These are phyloP conservation scores for Thielaviopsis musarum DNA, from an alignment of 2,329 filamentous ascomycete genomes.

Conservation along the genomic window DNA sequence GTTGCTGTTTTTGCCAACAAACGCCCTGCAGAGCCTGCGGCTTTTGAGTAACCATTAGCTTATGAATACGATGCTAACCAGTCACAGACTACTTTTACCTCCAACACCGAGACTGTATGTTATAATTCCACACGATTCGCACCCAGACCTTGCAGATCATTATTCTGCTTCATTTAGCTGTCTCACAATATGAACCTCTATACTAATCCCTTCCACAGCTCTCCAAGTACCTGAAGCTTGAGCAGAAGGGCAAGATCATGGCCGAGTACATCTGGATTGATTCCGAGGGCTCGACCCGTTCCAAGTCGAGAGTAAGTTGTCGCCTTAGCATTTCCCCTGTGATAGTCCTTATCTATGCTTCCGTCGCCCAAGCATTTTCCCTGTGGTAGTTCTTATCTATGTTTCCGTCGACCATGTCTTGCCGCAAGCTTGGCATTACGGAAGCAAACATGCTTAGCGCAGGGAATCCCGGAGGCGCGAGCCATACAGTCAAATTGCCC, in stretches of 20 bases:
- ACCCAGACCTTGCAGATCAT: neutral
- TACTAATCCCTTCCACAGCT: conserved; percentile 37
- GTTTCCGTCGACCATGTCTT: neutral
- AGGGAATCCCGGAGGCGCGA: neutral
- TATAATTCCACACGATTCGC: neutral
- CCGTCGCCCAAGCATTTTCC: neutral
- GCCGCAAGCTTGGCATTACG: conserved; percentile 9
- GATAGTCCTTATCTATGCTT: conserved; percentile 13
- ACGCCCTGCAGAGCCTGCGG: neutral
- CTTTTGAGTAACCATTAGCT: neutral
- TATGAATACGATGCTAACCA: conserved; percentile 6
- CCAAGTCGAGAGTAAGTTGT: conserved; percentile 80
- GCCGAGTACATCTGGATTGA: conserved; percentile 98
- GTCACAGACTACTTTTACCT: conserved; percentile 7
- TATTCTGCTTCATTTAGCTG: neutral
- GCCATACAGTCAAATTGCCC: neutral
- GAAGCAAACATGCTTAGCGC: conserved; percentile 1
- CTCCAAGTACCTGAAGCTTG: conserved; percentile 78
- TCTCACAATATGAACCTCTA: neutral
- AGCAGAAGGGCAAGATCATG: conserved; percentile 77
- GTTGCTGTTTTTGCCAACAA: neutral
- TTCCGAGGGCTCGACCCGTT: conserved; percentile 63
- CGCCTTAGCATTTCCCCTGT: neutral
- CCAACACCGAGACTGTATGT: conserved; percentile 11
- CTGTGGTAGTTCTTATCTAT: conserved; percentile 1